Evolutionary conservation across 495 filamentous ascomycete genomes (phyloP).

Genomic region (Immersiella caudata): DNA sequence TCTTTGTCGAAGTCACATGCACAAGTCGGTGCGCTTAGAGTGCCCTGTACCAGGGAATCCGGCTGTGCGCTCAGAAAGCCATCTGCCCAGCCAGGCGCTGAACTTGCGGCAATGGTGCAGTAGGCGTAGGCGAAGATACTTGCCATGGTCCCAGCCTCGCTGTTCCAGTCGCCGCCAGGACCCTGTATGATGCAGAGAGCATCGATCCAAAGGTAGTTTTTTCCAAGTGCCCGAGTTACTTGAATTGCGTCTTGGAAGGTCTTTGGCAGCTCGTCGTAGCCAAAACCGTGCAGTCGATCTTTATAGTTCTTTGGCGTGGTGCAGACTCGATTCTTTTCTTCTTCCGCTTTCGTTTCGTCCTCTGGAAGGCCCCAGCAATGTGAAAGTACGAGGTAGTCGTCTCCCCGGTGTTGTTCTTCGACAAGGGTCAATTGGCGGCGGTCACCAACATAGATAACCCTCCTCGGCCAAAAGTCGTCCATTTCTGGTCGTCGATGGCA

Average conservation of each 20-base stretch:
- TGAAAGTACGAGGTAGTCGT: constrained; percentile 22
- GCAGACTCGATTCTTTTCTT: too few species aligned
- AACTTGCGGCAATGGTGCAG: constrained; percentile 24
- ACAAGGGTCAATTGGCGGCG: constrained; percentile 20
- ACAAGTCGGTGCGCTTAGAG: constrained; percentile 8
- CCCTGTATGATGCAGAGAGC: constrained; percentile 35
- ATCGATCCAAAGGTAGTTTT: constrained; percentile 37
- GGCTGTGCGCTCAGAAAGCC: constrained; percentile 16
- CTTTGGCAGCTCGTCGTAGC: constrained; percentile 21
- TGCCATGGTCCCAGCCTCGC: constrained; percentile 26
- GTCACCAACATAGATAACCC: too few species aligned
- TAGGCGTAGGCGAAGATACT: constrained; percentile 24
- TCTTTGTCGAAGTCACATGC: constrained; percentile 22
- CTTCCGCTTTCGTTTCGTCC: constrained; percentile 16
- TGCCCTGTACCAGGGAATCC: constrained; percentile 12
- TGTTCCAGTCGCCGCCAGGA: constrained; percentile 24
- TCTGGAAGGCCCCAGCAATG: constrained; percentile 19
- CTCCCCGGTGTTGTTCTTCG: constrained; percentile 10
- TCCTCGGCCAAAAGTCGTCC: too few species aligned
- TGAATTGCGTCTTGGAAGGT: constrained; percentile 25
- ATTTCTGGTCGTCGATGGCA: too few species aligned
- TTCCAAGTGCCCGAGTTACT: constrained; percentile 23
- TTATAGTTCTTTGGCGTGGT: constrained; percentile 11
- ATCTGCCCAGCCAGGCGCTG: constrained; percentile 16
- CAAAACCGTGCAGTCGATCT: constrained; percentile 17